Conservation (phyloP, 2,329 filamentous ascomycete species). For the Colletotrichum sp. region DNA sequence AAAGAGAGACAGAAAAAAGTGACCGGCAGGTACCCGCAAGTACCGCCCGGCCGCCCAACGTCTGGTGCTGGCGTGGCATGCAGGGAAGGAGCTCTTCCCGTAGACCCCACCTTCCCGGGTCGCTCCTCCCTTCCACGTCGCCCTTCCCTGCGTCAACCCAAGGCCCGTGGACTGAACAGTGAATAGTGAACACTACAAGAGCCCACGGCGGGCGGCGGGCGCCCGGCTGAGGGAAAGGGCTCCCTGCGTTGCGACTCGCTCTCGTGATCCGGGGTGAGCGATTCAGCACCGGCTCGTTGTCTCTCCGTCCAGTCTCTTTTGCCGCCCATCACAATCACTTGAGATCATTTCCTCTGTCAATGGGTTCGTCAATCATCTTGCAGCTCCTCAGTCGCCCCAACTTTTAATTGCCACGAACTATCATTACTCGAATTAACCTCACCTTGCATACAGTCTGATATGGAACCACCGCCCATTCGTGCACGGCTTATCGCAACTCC, state of each 20-base stretch:
- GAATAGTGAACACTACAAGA: background rate
- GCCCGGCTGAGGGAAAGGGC: background rate
- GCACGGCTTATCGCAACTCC: background rate
- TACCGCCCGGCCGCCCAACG: background rate
- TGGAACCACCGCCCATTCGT: background rate
- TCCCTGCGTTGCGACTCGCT: background rate
- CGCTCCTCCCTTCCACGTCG: background rate
- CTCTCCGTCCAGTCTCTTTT: background rate
- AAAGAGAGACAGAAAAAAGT: background rate
- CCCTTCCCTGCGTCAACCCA: background rate
- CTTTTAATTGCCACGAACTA: background rate
- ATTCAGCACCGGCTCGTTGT: background rate
- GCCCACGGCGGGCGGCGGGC: background rate
- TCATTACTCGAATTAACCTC: background rate
- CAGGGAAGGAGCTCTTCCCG: conserved; percentile 9
- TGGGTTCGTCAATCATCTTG: background rate
- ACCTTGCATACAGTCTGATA: background rate
- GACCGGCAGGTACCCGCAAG: background rate
- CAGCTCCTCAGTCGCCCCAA: background rate
- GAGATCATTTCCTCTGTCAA: background rate
- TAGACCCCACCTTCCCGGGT: background rate
- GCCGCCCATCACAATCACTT: background rate
- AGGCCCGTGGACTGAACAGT: background rate
- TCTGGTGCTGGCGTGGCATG: background rate
- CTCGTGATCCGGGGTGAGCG: background rate